Base-by-base conservation (phyloP, 345 rosid species). In the Citrus trifoliata region DNA sequence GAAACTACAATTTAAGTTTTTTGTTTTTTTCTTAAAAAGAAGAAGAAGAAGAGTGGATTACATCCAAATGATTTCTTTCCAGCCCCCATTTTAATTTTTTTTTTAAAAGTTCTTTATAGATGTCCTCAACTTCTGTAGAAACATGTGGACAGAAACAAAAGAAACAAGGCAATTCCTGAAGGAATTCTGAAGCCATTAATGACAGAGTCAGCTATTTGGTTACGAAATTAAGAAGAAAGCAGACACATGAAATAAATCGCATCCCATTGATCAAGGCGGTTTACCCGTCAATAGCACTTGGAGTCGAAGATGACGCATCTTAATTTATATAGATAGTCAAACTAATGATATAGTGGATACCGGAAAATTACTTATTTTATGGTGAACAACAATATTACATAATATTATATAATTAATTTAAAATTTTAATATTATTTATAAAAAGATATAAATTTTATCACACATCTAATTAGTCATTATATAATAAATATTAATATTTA, bases 351-450 rank as follows among this genome's bases (percentile, higher is more conserved):
- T 40, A 2, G 48, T 10, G 14, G 12, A 0, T 2, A 8, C 2
- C 3, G 12, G 3, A 0, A 9, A 8, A 3, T 9, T 8, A 3
- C 46, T 9, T 0, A 38, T 38, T 38, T 38, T 37, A 37, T 37
- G 10, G 2, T 7, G 10, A 7, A 0, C 0, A 8, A 38, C 0
- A 38, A 7, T 7, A 1, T 38, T 0, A 7, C 10, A 0, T 38
- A 2, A 38, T 38, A 38, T 38, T 38, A 1, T 38, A 0, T 7
- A 38, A 7, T 38, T 38, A 38, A 38, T 38, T 38, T 7, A 7
- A 7, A 38, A 38, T 38, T 38, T 38, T 38, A 7, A 7, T 38
- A 7, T 7, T 38, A 38, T 38, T 38, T 0, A 1, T 38, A 38
- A 38, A 0, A 0, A 38, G 0, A 1, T 38, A 38, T 38, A 38